phyloP scores from a whole-genome alignment of 2,329 filamentous ascomycete genomes.

The Cyclaneusma minus region DNA sequence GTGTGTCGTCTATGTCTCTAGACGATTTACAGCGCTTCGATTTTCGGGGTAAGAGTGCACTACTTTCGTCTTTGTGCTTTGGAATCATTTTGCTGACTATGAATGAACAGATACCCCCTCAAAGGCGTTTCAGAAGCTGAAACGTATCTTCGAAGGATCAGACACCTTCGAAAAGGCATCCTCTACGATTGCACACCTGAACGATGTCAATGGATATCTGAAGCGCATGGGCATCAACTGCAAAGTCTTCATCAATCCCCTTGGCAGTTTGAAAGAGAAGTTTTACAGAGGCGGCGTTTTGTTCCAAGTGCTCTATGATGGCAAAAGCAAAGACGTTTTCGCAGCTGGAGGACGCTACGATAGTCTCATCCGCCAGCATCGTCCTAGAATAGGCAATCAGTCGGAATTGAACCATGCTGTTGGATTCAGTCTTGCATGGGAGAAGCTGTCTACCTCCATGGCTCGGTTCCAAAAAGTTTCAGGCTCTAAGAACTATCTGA shows the following conservation, averaged over 20 bases:
- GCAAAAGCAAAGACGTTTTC: constrained; percentile 70
- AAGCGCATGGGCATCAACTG: constrained; percentile 59
- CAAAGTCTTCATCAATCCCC: constrained; percentile 70
- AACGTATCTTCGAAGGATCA: constrained; percentile 43
- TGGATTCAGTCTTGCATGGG: constrained; percentile 83
- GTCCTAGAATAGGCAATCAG: constrained; percentile 48
- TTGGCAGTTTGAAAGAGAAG: constrained; percentile 79
- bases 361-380: constrained; percentile 69
- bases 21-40: constrained; percentile 86
- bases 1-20: constrained; percentile 74
- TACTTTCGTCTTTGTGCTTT: constrained; percentile 4
- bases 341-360: constrained; percentile 93
- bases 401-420: constrained; percentile 64
- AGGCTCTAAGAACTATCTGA: constrained; percentile 46
- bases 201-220: constrained; percentile 61
- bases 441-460: constrained; percentile 55
- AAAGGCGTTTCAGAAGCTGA: constrained; percentile 41
- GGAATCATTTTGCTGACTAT: constrained; percentile 2
- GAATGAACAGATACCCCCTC: constrained; percentile 31
- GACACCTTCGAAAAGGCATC: constrained; percentile 62
- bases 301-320: constrained; percentile 83
- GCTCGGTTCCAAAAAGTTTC: constrained; percentile 29
- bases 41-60: constrained; percentile 50
- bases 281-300: constrained; percentile 78
- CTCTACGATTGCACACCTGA: constrained; percentile 64